Base-by-base conservation (phyloP, 257 asterid genomes). In the Rubia yunnanensis region DNA sequence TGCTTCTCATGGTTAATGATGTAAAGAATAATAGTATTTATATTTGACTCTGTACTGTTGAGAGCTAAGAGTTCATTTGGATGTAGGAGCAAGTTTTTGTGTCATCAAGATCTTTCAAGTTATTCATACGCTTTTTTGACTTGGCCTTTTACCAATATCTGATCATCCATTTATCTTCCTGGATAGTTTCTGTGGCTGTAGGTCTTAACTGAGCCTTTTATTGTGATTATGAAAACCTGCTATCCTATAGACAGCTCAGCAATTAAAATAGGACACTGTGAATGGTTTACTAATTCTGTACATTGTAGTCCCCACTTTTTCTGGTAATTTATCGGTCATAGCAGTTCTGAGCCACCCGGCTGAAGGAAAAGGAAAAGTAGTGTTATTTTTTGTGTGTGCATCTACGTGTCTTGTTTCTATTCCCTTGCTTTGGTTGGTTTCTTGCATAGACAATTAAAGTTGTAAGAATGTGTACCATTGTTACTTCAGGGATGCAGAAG, bases 401-500 rank as follows among this genome's bases (percentile, higher is more conserved):
- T 14, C 4, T 11, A 11, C 0, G 15, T 50, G 23, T 65, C 17
- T 44, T 0, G 11, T 49, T 31, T 62, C 34, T 24, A 5, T 27
- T 36, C 17, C 26, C 8, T n/a, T 36, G 49, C 48, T 53, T 26
- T 31, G 39, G 27, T n/a, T 14, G 61, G 60, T 41, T 56, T 66
- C 50, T 27, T 34, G 30, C 31, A 18, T 34, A 15, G 30, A 67
- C 34, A 2, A 60, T 30, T 24, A 38, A 60, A 72, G 61, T 62
- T 65, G 67, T 63, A 4, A 31, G n/a, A n/a, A n/a, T n/a, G 66
- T 73, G 65, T 60, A 74, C 27, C 24, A 66, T 56, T 41, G 50
- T 74, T 72, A 72, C 72, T 75, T 69, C 72, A 94, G 99, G 98
- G 99, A 94, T 81, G 63, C 94, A 71, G 99, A 94, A 83, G 99